phyloP scores from a whole-genome alignment of 768 basidiomycete species.

The Tulasnella sp. region DNA sequence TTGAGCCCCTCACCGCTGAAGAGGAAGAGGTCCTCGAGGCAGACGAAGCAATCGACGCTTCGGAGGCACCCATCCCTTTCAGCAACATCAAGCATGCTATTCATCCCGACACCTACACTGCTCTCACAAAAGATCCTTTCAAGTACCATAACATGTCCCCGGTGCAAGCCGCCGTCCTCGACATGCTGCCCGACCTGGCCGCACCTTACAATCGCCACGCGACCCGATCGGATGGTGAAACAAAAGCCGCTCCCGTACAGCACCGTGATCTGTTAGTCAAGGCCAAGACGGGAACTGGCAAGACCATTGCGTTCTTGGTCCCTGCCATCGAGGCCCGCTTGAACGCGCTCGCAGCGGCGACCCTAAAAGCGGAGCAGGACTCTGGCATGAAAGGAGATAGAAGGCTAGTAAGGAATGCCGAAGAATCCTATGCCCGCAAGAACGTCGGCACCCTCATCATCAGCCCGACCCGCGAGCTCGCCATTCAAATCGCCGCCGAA shows the following conservation, averaged over 20 bases:
- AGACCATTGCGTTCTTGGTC: too few species aligned
- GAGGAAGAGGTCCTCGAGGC: too few species aligned
- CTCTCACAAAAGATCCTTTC: constrained; percentile 63
- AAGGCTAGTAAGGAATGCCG: too few species aligned
- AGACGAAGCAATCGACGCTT: too few species aligned
- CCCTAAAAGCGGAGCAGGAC: too few species aligned
- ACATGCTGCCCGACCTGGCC: constrained; percentile 66
- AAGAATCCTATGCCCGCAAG: too few species aligned
- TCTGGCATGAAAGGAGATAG: too few species aligned
- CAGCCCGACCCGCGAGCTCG: constrained; percentile 85
- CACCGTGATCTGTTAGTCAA: constrained; percentile 69
- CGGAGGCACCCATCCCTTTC: too few species aligned
- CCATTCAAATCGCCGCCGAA: constrained; percentile 84
- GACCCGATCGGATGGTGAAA: constrained; percentile 27
- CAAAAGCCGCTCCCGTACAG: constrained; percentile 25
- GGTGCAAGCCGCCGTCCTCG: constrained; percentile 77
- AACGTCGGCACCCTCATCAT: constrained; percentile 78
- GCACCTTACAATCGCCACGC: constrained; percentile 43
- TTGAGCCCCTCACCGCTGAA: too few species aligned
- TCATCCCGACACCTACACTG: constrained; percentile 44
- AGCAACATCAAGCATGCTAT: constrained; percentile 37
- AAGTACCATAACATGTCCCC: constrained; percentile 65
- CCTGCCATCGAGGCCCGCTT: too few species aligned
- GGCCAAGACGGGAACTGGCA: constrained; percentile 82
- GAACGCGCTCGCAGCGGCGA: too few species aligned